Evolutionary conservation across 1,284 basidiomycete species (phyloP).

Genomic region (Leccinum fallax): DNA sequence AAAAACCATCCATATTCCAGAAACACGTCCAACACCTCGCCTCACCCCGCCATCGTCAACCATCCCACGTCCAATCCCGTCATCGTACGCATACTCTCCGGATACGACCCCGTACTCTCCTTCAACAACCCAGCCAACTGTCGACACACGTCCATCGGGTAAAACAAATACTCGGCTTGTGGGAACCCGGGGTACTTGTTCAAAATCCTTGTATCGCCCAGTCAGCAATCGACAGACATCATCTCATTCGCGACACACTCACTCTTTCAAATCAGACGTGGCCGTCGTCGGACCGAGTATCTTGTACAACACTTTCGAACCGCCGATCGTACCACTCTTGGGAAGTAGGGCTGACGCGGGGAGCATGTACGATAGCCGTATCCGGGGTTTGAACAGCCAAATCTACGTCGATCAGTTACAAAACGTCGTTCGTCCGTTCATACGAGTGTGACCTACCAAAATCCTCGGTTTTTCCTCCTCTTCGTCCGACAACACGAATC

Average conservation of each 20-base stretch:
- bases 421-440: neutral
- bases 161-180: slow-evolving; percentile 79
- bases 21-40: no score
- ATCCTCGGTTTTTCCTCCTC: slow-evolving; percentile 77
- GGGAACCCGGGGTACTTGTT: slow-evolving; percentile 76
- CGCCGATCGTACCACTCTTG: slow-evolving; percentile 61
- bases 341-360: slow-evolving; percentile 58
- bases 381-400: slow-evolving; percentile 89
- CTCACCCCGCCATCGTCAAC: slow-evolving; percentile 45
- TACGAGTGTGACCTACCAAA: slow-evolving; percentile 53
- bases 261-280: slow-evolving; percentile 58
- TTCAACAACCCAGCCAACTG: slow-evolving; percentile 65
- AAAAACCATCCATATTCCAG: neutral
- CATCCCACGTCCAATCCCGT: slow-evolving; percentile 80
- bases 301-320: slow-evolving; percentile 77
- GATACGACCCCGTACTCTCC: slow-evolving; percentile 76
- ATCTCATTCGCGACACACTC: slow-evolving; percentile 21
- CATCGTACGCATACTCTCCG: slow-evolving; percentile 71
- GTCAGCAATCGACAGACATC: slow-evolving; percentile 5
- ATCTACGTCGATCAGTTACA: slow-evolving; percentile 46
- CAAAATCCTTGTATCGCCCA: slow-evolving; percentile 45
- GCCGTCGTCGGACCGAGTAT: slow-evolving; percentile 59
- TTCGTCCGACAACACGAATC: slow-evolving; percentile 84
- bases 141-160: slow-evolving; percentile 72
- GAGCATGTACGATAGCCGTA: slow-evolving; percentile 73